phyloP scores from a whole-genome alignment of 768 basidiomycete species.

The Leccinum barrowsii region DNA sequence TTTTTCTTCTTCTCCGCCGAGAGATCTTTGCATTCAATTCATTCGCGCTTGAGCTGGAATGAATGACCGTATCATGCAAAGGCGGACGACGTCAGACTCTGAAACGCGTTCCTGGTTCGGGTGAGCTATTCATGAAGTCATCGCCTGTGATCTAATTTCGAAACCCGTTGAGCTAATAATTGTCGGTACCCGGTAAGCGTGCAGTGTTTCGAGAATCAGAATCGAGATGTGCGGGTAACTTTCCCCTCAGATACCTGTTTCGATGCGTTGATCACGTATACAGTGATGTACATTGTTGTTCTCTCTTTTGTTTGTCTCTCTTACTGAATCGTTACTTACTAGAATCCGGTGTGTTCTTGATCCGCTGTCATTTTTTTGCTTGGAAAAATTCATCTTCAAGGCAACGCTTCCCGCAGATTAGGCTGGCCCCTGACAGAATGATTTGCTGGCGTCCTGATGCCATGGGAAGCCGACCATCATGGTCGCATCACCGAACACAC shows the following conservation, averaged over 20 bases:
- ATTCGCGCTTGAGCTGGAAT: background rate
- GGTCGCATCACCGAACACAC: background rate
- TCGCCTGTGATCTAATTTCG: background rate
- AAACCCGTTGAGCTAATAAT: background rate
- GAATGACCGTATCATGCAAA: background rate
- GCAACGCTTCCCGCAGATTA: background rate
- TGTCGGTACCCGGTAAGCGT: too few species aligned
- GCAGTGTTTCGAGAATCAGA: background rate
- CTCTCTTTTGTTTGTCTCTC: background rate
- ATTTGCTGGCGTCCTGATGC: background rate
- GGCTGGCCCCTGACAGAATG: conserved; percentile 10
- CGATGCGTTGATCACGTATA: conserved; percentile 8
- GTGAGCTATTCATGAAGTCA: background rate
- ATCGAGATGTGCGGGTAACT: background rate
- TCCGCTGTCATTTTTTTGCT: conserved; percentile 10
- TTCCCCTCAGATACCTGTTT: background rate
- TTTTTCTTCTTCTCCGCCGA: background rate
- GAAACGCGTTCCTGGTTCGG: background rate
- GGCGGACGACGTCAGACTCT: background rate
- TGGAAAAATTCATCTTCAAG: background rate
- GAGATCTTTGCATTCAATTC: background rate
- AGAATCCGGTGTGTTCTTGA: background rate
- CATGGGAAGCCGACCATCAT: background rate
- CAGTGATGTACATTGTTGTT: background rate
- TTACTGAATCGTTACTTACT: conserved; percentile 4